Conservation (phyloP, 2,329 filamentous ascomycete genomes). For the Penicillium sp. region DNA sequence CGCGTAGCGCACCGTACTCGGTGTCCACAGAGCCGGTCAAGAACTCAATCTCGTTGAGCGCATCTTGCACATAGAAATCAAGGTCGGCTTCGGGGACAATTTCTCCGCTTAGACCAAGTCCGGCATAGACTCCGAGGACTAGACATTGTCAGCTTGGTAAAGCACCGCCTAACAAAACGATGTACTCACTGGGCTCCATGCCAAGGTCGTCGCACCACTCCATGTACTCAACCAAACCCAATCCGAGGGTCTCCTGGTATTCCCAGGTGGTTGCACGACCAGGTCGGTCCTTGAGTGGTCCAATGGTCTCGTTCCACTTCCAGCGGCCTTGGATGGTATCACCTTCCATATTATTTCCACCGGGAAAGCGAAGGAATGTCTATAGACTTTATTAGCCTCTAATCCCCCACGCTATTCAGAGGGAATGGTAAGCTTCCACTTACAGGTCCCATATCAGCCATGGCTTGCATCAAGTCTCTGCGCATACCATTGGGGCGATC, state of each 20-base stretch:
- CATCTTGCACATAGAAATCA: conserved; percentile 30
- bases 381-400: conserved; percentile 9
- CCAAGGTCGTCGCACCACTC: conserved; percentile 42
- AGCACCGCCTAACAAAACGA: background rate
- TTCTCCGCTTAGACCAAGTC: conserved; percentile 36
- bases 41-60: conserved; percentile 29
- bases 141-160: background rate
- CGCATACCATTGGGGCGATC: conserved; percentile 45
- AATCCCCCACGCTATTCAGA: background rate
- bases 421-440: background rate
- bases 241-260: conserved; percentile 39
- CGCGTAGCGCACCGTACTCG: conserved; percentile 42
- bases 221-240: conserved; percentile 43
- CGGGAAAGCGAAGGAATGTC: conserved; percentile 45
- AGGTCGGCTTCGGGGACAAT: conserved; percentile 31
- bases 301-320: conserved; percentile 48
- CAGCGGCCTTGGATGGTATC: conserved; percentile 30
- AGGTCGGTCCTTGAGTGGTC: conserved; percentile 42
- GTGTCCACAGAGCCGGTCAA: conserved; percentile 24
- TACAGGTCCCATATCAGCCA: conserved; percentile 21
- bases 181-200: conserved; percentile 30
- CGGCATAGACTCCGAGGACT: conserved; percentile 40
- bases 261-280: conserved; percentile 37
- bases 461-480: conserved; percentile 42
- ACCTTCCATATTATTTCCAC: conserved; percentile 46